These are phyloP conservation scores for Metarhizium robertsii DNA, from an alignment of 2,329 filamentous ascomycete genomes.

Conservation along the genomic window DNA sequence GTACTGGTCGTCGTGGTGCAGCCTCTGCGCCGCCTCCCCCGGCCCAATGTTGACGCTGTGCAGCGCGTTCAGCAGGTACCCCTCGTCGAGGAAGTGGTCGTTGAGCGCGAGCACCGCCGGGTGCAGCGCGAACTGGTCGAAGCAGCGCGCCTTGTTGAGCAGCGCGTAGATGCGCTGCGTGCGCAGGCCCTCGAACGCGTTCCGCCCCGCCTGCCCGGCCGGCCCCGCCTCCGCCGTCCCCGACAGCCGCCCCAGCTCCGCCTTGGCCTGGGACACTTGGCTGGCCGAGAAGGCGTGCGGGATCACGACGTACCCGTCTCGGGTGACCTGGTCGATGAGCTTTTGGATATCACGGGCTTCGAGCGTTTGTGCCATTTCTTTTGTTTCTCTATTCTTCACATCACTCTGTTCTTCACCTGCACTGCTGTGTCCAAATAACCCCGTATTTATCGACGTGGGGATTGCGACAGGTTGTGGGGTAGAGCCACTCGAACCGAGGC, in stretches of 20 bases:
- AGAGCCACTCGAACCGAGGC: not conserved
- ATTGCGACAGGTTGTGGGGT: not conserved
- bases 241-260: constrained; percentile 15
- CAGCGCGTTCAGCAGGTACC: constrained; percentile 23
- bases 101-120: constrained; percentile 27
- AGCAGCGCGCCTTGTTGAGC: constrained; percentile 26
- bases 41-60: constrained; percentile 29
- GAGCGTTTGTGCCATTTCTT: not conserved
- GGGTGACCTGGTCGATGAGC: constrained; percentile 11
- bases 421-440: too few species aligned
- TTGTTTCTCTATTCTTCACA: too few species aligned
- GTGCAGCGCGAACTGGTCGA: constrained; percentile 26
- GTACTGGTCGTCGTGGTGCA: constrained; percentile 24
- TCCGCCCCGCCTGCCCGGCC: constrained; percentile 19
- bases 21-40: constrained; percentile 24
- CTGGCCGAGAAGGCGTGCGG: constrained; percentile 19
- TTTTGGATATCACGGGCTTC: not conserved
- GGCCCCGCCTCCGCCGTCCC: constrained; percentile 13
- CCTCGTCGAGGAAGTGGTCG: constrained; percentile 28
- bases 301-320: constrained; percentile 26
- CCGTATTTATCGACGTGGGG: too few species aligned
- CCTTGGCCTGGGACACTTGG: constrained; percentile 18
- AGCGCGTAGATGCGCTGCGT: constrained; percentile 29
- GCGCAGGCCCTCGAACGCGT: constrained; percentile 26
- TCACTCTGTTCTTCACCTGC: too few species aligned